Percentiles rank a stretch among this genome's conserved stretches.
Conservation (phyloP, 805 yeast species). For the Pichia eremophila region DNA sequence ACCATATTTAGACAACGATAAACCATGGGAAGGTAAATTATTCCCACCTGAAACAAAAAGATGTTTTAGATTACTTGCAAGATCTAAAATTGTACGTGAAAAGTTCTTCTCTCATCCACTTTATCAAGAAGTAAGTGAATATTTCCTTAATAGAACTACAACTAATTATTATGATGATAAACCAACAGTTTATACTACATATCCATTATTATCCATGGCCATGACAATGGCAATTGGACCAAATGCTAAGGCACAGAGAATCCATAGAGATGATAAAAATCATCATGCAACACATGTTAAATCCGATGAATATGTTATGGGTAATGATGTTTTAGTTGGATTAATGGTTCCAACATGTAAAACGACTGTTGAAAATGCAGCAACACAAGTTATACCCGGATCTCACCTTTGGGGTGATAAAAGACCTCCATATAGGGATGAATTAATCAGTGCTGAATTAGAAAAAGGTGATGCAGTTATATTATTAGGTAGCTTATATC, state of each 20-base stretch:
- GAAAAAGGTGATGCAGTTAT: slow-evolving; percentile 22
- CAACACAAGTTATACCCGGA: slow-evolving; percentile 25
- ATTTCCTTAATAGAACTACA: slow-evolving; percentile 8
- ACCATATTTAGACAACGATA: slow-evolving; percentile 14
- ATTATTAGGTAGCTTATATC: slow-evolving; percentile 20
- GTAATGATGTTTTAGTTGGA: slow-evolving; percentile 15
- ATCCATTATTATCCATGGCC: slow-evolving; percentile 11
- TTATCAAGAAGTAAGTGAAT: slow-evolving; percentile 9
- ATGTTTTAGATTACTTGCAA: slow-evolving; percentile 13
- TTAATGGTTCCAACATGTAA: slow-evolving; percentile 13
- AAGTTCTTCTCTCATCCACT: slow-evolving; percentile 10
- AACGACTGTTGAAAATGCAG: slow-evolving; percentile 23
- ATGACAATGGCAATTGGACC: slow-evolving; percentile 17
- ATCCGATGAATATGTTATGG: slow-evolving; percentile 8
- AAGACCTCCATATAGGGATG: slow-evolving; percentile 19
- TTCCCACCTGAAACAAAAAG: slow-evolving; percentile 19
- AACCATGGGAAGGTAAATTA: slow-evolving; percentile 18
- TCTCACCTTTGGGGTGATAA: slow-evolving; percentile 25
- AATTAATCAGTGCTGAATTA: slow-evolving; percentile 17
- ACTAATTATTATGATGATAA: slow-evolving; percentile 10
- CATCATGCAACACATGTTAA: slow-evolving; percentile 15
- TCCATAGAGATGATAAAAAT: slow-evolving; percentile 17
- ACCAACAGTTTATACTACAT: slow-evolving; percentile 10
- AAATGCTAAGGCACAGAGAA: slow-evolving; percentile 14
- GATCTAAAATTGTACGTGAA: slow-evolving; percentile 13